phyloP scores from a whole-genome alignment of 345 rosid species.

The Citrus sp. region DNA sequence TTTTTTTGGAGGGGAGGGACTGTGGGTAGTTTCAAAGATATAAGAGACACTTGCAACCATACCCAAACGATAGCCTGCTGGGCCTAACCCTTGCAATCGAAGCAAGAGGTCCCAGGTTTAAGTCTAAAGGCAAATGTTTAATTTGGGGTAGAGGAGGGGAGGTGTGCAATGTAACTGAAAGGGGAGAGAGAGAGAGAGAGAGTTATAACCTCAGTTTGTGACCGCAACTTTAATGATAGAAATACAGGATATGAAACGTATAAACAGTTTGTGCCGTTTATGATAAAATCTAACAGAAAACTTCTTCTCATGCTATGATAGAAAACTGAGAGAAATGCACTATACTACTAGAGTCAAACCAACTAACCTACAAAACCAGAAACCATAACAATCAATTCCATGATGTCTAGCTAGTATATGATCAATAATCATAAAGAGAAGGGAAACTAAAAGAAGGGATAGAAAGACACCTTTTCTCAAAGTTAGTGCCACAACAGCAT shows the following conservation, averaged over 20 bases:
- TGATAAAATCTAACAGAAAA: neutral
- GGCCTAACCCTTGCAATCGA: too few species aligned
- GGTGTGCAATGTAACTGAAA: too few species aligned
- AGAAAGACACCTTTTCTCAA: slow-evolving; percentile 67
- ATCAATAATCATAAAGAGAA: slow-evolving; percentile 12
- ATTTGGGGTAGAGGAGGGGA: neutral
- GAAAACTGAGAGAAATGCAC: neutral
- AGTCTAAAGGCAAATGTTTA: neutral
- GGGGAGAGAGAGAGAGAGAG: neutral
- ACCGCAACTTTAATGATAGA: neutral
- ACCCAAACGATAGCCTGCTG: too few species aligned
- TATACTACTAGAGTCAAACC: neutral
- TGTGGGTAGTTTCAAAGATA: too few species aligned
- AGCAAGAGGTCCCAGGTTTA: too few species aligned
- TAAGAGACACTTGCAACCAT: too few species aligned
- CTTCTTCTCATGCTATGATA: neutral
- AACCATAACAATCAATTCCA: neutral
- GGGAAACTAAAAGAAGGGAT: slow-evolving; percentile 10
- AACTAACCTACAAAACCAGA: neutral
- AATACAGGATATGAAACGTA: neutral
- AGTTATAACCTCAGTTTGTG: neutral
- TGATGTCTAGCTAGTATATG: neutral
- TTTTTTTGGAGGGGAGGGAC: too few species aligned
- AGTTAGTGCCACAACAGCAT: slow-evolving; percentile 84
- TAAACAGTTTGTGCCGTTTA: neutral